These are phyloP conservation scores for Triadica sebifera DNA, from an alignment of 345 rosid genomes.

Conservation along the genomic window DNA sequence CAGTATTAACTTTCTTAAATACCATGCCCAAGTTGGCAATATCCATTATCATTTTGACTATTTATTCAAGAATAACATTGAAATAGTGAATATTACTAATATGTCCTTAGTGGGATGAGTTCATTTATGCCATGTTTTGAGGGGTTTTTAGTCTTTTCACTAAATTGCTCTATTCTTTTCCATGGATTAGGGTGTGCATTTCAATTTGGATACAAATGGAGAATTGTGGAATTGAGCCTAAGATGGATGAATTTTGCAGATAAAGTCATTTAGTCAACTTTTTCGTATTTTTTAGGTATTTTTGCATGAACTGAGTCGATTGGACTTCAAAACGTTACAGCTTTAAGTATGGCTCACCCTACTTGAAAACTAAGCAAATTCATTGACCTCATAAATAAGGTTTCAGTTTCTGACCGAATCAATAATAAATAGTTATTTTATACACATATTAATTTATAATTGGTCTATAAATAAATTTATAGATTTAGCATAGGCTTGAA, in stretches of 20 bases:
- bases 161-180: background rate
- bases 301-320: constrained; percentile 8
- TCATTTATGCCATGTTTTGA: background rate
- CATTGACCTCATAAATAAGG: background rate
- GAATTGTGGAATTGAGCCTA: too few species aligned
- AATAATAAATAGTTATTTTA: too few species aligned
- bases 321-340: background rate
- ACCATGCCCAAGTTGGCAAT: constrained; percentile 20
- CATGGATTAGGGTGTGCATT: background rate
- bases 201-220: background rate
- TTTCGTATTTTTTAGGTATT: background rate
- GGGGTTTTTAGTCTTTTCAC: constrained; percentile 18
- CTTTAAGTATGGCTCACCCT: constrained; percentile 9
- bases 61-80: too few species aligned
- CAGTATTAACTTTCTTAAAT: too few species aligned
- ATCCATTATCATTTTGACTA: constrained; percentile 36
- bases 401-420: too few species aligned
- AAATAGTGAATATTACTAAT: constrained; percentile 19
- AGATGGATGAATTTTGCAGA: constrained; percentile 2
- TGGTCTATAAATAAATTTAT: too few species aligned
- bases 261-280: background rate
- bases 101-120: constrained; percentile 1
- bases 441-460: too few species aligned
- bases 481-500: too few species aligned
- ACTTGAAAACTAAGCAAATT: constrained; percentile 15